Conservation (phyloP, 805 yeast genomes). For the Naumovozyma baii region DNA sequence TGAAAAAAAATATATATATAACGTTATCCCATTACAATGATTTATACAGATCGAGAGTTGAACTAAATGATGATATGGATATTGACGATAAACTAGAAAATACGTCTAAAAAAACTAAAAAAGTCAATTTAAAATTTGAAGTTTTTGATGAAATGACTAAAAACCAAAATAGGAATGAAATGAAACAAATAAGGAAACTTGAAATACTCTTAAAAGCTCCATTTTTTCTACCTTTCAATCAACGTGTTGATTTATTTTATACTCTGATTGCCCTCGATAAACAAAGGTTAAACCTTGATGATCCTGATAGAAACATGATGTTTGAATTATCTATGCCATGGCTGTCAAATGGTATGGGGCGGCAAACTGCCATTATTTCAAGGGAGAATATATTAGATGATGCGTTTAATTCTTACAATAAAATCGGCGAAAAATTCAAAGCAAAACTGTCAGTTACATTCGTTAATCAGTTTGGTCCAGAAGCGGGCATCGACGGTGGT, state of each 20-base stretch:
- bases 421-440: slow-evolving; percentile 49
- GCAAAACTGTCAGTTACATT: slow-evolving; percentile 54
- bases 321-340: slow-evolving; percentile 6
- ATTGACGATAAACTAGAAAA: not conserved
- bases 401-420: slow-evolving; percentile 52
- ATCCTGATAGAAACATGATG: slow-evolving; percentile 4
- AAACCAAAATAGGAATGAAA: slow-evolving; percentile 2
- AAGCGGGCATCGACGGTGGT: slow-evolving; percentile 95
- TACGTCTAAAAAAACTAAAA: not conserved
- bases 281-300: slow-evolving; percentile 13
- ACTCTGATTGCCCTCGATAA: slow-evolving; percentile 49
- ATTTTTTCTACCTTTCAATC: slow-evolving; percentile 66
- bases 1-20: slow-evolving; percentile 15
- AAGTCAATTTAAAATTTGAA: not conserved
- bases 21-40: not conserved
- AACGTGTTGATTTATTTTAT: slow-evolving; percentile 67
- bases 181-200: slow-evolving; percentile 28
- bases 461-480: slow-evolving; percentile 56
- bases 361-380: slow-evolving; percentile 44
- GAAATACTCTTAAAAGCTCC: slow-evolving; percentile 59
- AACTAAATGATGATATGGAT: not conserved
- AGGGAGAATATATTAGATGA: slow-evolving; percentile 68
- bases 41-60: not conserved
- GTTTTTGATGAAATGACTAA: not conserved
- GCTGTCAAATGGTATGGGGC: slow-evolving; percentile 9